phyloP scores from a whole-genome alignment of 1,139 yeast genomes.

The Hyphopichia burtonii region DNA sequence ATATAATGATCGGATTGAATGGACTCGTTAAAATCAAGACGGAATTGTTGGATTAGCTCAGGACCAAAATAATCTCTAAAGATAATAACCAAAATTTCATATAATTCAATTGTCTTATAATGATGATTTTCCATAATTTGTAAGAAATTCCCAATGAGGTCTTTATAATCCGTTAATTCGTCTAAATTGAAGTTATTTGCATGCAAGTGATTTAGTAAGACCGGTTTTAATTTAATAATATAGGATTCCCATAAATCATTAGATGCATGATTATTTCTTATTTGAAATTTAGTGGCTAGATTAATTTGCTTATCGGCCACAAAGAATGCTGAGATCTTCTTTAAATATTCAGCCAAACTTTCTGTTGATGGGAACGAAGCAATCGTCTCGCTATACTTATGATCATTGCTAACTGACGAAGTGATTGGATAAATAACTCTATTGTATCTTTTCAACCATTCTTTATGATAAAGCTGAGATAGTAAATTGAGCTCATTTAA shows the following conservation, averaged over 20 bases:
- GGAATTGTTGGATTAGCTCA: constrained; percentile 55
- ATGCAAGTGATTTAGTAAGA: constrained; percentile 38
- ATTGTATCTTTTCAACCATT: constrained; percentile 71
- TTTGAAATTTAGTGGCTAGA: constrained; percentile 52
- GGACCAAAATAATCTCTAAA: constrained; percentile 62
- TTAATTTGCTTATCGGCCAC: constrained; percentile 70
- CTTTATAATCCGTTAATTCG: constrained; percentile 43
- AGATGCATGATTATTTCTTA: constrained; percentile 56
- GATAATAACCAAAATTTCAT: constrained; percentile 58
- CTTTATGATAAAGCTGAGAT: constrained; percentile 64
- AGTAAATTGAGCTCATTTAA: constrained; percentile 64
- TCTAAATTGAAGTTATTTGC: constrained; percentile 28
- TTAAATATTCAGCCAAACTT: constrained; percentile 52
- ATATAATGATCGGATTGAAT: constrained; percentile 83
- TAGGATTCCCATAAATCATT: constrained; percentile 80
- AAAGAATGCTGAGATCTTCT: constrained; percentile 73
- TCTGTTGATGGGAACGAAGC: constrained; percentile 19
- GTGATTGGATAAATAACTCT: constrained; percentile 68
- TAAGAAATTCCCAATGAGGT: constrained; percentile 66
- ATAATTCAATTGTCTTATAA: constrained; percentile 59
- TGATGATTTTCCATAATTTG: constrained; percentile 77
- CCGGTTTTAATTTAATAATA: constrained; percentile 57
- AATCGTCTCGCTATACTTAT: constrained; percentile 5
- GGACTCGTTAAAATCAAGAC: constrained; percentile 57
- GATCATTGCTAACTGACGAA: constrained; percentile 21